phyloP scores from a whole-genome alignment of 1,284 basidiomycete genomes.

The Sparassis latifolia region DNA sequence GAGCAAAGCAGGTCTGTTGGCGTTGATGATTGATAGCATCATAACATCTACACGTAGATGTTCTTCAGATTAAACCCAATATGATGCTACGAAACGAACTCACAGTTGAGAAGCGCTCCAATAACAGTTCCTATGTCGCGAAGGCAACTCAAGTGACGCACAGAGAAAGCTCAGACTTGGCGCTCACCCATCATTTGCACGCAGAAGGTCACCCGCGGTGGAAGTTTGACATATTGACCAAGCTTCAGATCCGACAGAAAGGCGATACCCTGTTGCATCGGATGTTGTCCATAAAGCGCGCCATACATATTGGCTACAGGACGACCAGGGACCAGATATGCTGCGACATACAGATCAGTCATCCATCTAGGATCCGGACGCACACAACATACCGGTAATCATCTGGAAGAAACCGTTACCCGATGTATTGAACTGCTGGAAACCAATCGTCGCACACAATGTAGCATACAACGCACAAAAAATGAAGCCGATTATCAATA shows the following conservation, averaged over 20 bases:
- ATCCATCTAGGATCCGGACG: no score
- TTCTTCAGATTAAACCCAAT: background rate
- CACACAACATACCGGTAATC: conserved; percentile 13
- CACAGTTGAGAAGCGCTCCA: conserved; percentile 2
- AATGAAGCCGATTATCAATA: conserved; percentile 46
- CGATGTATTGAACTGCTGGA: conserved; percentile 21
- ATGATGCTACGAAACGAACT: background rate
- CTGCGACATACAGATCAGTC: conserved; percentile 13
- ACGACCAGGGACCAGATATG: conserved; percentile 35
- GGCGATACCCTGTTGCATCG: conserved; percentile 35
- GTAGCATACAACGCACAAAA: conserved; percentile 41
- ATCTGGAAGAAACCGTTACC: conserved; percentile 26
- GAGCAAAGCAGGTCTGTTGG: conserved; percentile 18
- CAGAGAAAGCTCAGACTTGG: background rate
- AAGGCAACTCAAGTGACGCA: background rate
- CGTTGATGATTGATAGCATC: conserved; percentile 41
- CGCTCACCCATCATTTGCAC: conserved; percentile 35
- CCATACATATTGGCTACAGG: conserved; percentile 47
- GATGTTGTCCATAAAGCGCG: conserved; percentile 37
- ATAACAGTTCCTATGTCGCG: background rate
- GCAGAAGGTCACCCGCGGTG: conserved; percentile 53
- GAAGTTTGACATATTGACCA: conserved; percentile 51
- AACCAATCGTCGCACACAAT: conserved; percentile 46
- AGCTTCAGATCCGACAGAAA: conserved; percentile 46
- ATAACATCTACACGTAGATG: conserved; percentile 27